Base-by-base conservation (phyloP, 352 stramenopile genomes). In the Globisporangium rhizosaccharum region DNA sequence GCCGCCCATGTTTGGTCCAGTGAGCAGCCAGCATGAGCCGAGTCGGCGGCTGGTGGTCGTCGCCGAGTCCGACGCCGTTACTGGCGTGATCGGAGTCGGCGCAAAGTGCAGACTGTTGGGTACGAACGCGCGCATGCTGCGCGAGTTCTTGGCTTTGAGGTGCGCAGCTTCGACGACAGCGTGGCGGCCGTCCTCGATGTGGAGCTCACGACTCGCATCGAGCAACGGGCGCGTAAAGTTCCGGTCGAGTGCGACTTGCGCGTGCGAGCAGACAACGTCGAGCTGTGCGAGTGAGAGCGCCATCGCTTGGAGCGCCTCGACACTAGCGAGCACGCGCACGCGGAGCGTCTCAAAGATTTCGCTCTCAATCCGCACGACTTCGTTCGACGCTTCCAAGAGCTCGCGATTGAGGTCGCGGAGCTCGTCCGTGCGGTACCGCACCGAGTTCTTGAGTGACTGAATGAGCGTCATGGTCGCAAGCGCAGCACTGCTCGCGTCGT, bases 1-100 rank as follows among this genome's bases (percentile, higher is more conserved):
- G 12, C 87, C 87, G 15, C 86, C 87, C 86, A 95, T 94, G 52
- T 96, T 96, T 1, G 86, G 85, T 1, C 87, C 87, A 0, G 86
- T 96, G n/a, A 96, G 62, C 33, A 96, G 60, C 82, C 83, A 93
- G 57, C 79, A 90, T 10, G 72, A 73, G 0, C 68, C 75, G 26
- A 45, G 28, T 58, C 66, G 4, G 67, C 61, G 3, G 18, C 48
- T 12, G 15, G 17, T 17, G 55, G 49, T 3, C 36, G 14, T 44
- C 8, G 28, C 23, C 12, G 25, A n/a, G 33, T 18, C 33, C 18
- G 44, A 20, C n/a, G 0, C 20, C 6, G 44, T 9, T 11, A 4
- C 10, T 45, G 39, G 11, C 39, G 11, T 14, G 39, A n/a, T 20
- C 5, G 41, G 11, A 2, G 44, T 23, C 4, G 64, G 58, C 3